Evolutionary conservation across 2,329 filamentous ascomycete species (phyloP).

Genomic region (Apiospora hydei): DNA sequence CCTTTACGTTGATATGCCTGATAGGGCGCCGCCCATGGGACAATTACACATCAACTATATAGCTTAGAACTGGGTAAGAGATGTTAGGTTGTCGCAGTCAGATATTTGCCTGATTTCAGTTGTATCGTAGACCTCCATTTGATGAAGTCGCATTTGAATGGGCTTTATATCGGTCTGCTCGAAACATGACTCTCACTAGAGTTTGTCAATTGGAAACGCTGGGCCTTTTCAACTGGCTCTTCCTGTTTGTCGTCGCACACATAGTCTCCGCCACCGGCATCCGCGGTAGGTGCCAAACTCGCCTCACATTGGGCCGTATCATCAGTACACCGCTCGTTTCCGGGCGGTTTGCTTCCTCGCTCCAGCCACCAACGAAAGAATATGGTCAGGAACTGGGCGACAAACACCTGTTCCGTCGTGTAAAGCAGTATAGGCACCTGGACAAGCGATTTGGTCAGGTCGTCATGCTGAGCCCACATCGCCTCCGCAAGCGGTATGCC

Average conservation of each 20-base stretch:
- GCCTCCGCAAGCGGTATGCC: slow-evolving; percentile 73
- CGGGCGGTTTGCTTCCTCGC: slow-evolving; percentile 36
- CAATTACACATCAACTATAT: no score
- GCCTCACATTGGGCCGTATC: not conserved
- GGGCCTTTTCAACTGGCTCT: not conserved
- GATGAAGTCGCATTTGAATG: not conserved
- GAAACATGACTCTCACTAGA: not conserved
- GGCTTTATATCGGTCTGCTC: not conserved
- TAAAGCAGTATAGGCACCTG: slow-evolving; percentile 71
- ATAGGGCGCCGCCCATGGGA: not conserved
- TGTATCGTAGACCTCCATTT: not conserved
- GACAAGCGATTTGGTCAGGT: slow-evolving; percentile 63
- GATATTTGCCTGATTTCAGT: not conserved
- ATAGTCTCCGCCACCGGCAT: not conserved
- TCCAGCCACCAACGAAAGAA: slow-evolving; percentile 56
- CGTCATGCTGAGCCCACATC: slow-evolving; percentile 67
- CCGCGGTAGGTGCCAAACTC: not conserved
- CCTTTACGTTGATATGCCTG: not conserved
- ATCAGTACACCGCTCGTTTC: slow-evolving; percentile 33
- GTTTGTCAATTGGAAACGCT: not conserved
- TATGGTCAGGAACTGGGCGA: slow-evolving; percentile 42
- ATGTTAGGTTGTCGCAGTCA: no score
- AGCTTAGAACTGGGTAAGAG: no score
- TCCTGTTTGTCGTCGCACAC: not conserved
- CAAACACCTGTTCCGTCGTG: slow-evolving; percentile 60